Evolutionary conservation across 2,329 filamentous ascomycete species (phyloP), one percentile per base, ranked within the genome.

Genomic region (Cladobotryum protrusum): DNA sequence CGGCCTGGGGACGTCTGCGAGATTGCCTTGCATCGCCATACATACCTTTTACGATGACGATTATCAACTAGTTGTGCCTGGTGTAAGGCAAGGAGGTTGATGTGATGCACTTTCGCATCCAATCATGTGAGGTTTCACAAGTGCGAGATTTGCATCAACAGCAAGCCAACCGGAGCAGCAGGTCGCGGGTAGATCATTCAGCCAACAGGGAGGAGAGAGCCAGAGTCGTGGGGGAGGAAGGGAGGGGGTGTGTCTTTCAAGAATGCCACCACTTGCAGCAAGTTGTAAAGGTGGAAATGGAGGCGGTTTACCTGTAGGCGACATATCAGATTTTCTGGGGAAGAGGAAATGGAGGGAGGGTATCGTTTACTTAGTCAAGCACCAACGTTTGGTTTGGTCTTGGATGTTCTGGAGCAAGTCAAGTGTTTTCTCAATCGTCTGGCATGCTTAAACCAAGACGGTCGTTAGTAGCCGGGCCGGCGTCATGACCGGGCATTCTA

Each of bases 271-370:
- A 37, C 35, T 37, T 37, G 45, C 5, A 18, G 33, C 15, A 11
- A 20, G 7, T 15, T 12, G 32, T 29, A 17, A 34, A 8, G 19
- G 24, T 37, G n/a, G 17, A 29, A 29, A 29, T 50, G 17, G 24
- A 15, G 29, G 14, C 15, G 19, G 35, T 35, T 45, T n/a, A 32
- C 24, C 37, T 51, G 54, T 49, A 52, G 54, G 49, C 24, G 54
- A 57, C 41, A 48, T 3, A 52, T 56, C 56, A 55, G 42, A 50
- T 55, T 55, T 41, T 48, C 17, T 29, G 24, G 15, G 33, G 20
- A 14, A 15, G 12, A 18, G 35, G 29, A 52, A 34, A 49, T 49
- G 40, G 6, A 29, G 24, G 32, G 32, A 37, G 47, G 45, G 40
- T 29, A 29, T 29, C 24, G 11, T 29, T 29, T n/a, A n/a, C n/a